A percentile compares a stretch with the other conserved stretches of the same genome.
Conservation (phyloP, 2,329 filamentous ascomycete genomes). For the Eutypa lata region DNA sequence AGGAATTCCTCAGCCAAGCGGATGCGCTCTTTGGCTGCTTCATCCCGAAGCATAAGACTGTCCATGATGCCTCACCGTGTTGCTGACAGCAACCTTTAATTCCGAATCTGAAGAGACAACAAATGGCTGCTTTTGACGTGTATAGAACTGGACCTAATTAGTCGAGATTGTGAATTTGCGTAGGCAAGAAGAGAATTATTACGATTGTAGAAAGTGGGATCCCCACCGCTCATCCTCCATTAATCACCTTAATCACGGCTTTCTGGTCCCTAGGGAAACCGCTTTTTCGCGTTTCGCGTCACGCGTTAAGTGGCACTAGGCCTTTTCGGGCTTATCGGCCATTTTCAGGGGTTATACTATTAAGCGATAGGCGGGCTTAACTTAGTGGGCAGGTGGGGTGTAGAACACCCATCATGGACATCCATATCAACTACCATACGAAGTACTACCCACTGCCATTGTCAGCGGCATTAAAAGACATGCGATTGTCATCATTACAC, state of each 20-base stretch:
- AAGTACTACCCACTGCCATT: background rate
- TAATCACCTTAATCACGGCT: background rate
- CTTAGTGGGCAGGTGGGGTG: no score
- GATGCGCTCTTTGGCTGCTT: slow-evolving; percentile 78
- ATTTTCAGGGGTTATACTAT: background rate
- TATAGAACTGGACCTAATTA: background rate
- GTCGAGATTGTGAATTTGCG: background rate
- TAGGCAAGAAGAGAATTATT: background rate
- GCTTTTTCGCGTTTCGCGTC: slow-evolving; percentile 1
- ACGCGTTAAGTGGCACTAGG: slow-evolving; percentile 1
- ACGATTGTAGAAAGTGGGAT: background rate
- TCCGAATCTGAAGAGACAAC: background rate
- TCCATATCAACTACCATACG: no score
- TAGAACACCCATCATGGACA: no score
- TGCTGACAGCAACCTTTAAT: slow-evolving; percentile 4
- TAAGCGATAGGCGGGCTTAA: no score
- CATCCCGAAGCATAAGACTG: slow-evolving; percentile 73
- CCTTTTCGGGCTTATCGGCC: background rate
- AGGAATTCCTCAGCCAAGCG: slow-evolving; percentile 89
- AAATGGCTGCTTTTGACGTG: background rate
- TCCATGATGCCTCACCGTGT: slow-evolving; percentile 55
- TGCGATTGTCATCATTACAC: no score
- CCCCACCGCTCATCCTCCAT: background rate
- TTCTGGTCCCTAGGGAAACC: background rate
- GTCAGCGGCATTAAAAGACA: no score